Evolutionary conservation across 139 green algal species (phyloP).

Genomic region (Raphidocelis subcapitata): DNA sequence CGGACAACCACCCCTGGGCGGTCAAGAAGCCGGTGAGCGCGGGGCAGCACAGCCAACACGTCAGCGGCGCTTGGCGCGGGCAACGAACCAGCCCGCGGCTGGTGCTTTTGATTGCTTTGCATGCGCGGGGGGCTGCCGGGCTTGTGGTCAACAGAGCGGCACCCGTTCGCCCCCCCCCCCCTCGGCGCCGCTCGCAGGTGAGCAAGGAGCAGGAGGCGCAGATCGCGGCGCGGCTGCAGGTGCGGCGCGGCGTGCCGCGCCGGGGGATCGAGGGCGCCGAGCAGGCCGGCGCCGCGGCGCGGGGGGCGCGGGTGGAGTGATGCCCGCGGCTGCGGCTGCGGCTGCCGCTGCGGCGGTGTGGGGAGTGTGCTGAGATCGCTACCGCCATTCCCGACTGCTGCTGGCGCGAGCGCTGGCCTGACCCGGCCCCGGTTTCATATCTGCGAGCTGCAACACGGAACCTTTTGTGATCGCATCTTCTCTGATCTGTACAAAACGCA

Average conservation of each 20-base stretch:
- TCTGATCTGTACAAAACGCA: no score
- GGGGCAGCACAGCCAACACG: conserved; percentile 12
- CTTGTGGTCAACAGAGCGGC: background rate
- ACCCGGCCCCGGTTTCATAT: no score
- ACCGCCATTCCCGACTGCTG: no score
- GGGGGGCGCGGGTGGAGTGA: background rate
- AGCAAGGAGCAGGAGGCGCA: conserved; percentile 21
- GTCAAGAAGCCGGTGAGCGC: conserved; percentile 52
- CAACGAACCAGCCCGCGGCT: no score
- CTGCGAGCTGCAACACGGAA: no score
- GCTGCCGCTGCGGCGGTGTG: no score
- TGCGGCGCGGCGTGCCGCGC: background rate
- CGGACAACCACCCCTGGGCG: conserved; percentile 83
- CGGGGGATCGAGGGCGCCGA: background rate
- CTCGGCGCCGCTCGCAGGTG: conserved; percentile 6
- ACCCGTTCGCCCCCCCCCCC: background rate
- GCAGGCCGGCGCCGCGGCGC: background rate
- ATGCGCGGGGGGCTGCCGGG: background rate
- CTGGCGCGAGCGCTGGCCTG: no score
- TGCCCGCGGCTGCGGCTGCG: no score
- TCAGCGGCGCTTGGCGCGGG: background rate
- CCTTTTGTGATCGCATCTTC: no score
- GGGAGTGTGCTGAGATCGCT: no score
- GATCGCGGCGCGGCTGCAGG: conserved; percentile 12
- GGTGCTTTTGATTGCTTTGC: no score